These are phyloP conservation scores for Fragosphaeria purpurea DNA, from an alignment of 2,329 filamentous ascomycete species.

Conservation along the genomic window DNA sequence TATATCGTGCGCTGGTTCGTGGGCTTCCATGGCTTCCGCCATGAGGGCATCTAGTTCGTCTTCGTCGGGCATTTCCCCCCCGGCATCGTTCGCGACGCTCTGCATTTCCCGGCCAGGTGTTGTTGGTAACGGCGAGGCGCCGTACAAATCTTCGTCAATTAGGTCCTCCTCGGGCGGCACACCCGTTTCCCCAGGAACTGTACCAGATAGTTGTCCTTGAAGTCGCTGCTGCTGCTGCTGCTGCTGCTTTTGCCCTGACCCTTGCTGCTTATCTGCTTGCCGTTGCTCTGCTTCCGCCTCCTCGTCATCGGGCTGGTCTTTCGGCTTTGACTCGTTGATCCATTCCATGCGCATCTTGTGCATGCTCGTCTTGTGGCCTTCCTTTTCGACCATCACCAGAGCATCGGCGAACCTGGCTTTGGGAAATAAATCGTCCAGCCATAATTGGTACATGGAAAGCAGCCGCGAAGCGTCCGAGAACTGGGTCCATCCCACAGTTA, in stretches of 20 bases:
- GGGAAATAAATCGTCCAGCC: slow-evolving; percentile 93
- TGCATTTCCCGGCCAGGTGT: neutral
- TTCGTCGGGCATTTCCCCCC: slow-evolving; percentile 27
- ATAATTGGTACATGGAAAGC: slow-evolving; percentile 85
- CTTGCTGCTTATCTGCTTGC: neutral
- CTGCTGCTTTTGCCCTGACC: neutral
- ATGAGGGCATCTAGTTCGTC: slow-evolving; percentile 43
- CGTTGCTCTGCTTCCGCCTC: slow-evolving; percentile 17
- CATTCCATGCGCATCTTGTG: slow-evolving; percentile 66
- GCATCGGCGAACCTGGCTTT: slow-evolving; percentile 91
- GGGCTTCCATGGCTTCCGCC: slow-evolving; percentile 32
- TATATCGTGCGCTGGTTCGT: slow-evolving; percentile 1
- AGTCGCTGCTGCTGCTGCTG: neutral
- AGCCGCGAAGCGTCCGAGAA: slow-evolving; percentile 77
- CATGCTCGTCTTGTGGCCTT: slow-evolving; percentile 75
- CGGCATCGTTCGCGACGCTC: slow-evolving; percentile 6
- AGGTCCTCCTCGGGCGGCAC: slow-evolving; percentile 27
- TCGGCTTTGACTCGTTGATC: slow-evolving; percentile 68
- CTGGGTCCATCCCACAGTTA: slow-evolving; percentile 27
- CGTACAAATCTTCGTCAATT: slow-evolving; percentile 30
- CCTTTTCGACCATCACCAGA: slow-evolving; percentile 81
- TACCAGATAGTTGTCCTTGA: slow-evolving; percentile 15
- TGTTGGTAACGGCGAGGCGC: neutral
- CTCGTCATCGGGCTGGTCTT: slow-evolving; percentile 13
- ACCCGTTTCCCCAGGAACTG: slow-evolving; percentile 19